phyloP scores from a whole-genome alignment of 139 green algal species.

The Zygnema cylindricum region DNA sequence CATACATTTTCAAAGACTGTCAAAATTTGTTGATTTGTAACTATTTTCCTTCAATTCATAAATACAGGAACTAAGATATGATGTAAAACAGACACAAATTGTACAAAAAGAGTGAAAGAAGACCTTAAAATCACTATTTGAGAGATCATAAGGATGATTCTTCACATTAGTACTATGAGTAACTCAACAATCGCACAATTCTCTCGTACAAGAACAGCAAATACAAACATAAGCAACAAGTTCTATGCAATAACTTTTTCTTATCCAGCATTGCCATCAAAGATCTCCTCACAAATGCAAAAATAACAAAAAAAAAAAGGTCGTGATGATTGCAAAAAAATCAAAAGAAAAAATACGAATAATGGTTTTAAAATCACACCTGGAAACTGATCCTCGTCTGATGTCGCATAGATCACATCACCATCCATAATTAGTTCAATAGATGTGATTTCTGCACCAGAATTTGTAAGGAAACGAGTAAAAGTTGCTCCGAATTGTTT shows the following conservation, averaged over 20 bases:
- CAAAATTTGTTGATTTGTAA: too few species aligned
- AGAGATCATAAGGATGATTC: background rate
- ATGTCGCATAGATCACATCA: background rate
- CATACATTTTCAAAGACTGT: too few species aligned
- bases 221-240: background rate
- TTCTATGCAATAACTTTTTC: background rate
- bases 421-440: background rate
- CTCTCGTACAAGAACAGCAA: background rate
- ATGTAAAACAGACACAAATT: too few species aligned
- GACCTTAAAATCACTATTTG: background rate
- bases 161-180: background rate
- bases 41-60: background rate
- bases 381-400: background rate
- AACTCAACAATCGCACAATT: background rate
- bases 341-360: too few species aligned
- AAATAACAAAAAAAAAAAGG: too few species aligned
- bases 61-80: background rate
- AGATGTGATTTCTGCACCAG: background rate
- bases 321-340: too few species aligned
- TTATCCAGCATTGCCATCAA: background rate
- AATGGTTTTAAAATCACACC: background rate
- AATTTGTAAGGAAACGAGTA: background rate
- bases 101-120: background rate
- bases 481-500: background rate
- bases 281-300: background rate